These are phyloP conservation scores for Pseudodiploospora longispora DNA, from an alignment of 2,329 filamentous ascomycete genomes.

Conservation along the genomic window DNA sequence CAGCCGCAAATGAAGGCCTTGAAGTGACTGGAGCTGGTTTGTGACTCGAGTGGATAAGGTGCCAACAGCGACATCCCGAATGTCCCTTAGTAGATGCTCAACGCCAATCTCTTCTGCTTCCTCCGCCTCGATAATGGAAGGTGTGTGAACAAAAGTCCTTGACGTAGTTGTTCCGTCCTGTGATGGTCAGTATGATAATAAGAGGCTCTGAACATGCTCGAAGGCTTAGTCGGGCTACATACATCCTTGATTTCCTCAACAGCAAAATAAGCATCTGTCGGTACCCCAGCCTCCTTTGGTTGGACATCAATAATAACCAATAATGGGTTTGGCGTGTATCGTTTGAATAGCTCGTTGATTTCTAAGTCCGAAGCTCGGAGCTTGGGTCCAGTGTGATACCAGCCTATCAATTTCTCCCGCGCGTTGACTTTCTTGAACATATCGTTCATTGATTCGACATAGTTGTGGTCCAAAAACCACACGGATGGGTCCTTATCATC, in stretches of 20 bases:
- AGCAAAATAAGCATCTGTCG: slow-evolving; percentile 97
- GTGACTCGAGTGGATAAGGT: slow-evolving; percentile 95
- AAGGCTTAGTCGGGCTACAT: slow-evolving; percentile 10
- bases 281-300: slow-evolving; percentile 94
- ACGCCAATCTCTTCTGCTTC: slow-evolving; percentile 99
- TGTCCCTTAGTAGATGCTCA: slow-evolving; percentile 94
- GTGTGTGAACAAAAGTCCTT: slow-evolving; percentile 97
- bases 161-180: slow-evolving; percentile 95
- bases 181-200: slow-evolving; percentile 7
- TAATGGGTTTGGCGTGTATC: slow-evolving; percentile 93
- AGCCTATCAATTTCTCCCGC: slow-evolving; percentile 95
- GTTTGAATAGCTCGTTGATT: slow-evolving; percentile 99
- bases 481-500: slow-evolving; percentile 97
- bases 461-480: slow-evolving; percentile 99
- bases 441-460: slow-evolving; percentile 98
- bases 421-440: slow-evolving; percentile 99
- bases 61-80: slow-evolving; percentile 94
- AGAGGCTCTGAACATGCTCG: neutral
- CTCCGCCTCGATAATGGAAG: slow-evolving; percentile 96
- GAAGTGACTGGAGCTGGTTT: slow-evolving; percentile 92
- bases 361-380: slow-evolving; percentile 92
- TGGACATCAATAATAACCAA: slow-evolving; percentile 98
- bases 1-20: slow-evolving; percentile 88
- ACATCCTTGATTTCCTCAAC: slow-evolving; percentile 99
- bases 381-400: slow-evolving; percentile 98